A percentile compares a stretch with the other conserved stretches of the same genome.
Conservation (phyloP, 495 filamentous ascomycete species). For the Parachaetomium inaequale region DNA sequence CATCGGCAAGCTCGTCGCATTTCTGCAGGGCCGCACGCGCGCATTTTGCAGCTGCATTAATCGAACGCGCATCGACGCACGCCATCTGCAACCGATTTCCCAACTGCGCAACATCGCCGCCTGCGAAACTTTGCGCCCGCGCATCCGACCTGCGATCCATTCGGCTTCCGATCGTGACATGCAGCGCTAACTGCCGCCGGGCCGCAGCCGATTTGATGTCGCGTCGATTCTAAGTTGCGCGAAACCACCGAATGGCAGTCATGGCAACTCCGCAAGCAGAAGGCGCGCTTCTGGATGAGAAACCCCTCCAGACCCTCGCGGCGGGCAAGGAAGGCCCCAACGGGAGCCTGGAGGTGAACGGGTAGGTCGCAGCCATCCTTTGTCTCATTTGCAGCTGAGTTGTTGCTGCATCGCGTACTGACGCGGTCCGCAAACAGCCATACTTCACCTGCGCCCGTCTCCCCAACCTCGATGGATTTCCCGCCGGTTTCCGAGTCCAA, state of each 20-base stretch:
- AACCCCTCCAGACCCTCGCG: conserved; percentile 45
- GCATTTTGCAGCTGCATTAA: background rate
- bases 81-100: background rate
- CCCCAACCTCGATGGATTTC: background rate
- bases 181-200: conserved; percentile 15
- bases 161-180: conserved; percentile 13
- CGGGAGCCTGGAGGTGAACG: conserved; percentile 28
- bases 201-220: conserved; percentile 32
- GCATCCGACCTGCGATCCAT: background rate
- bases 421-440: conserved; percentile 18
- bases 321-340: conserved; percentile 38
- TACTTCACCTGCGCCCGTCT: too few species aligned
- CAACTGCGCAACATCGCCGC: conserved; percentile 7
- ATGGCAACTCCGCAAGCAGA: conserved; percentile 55
- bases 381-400: background rate
- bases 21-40: background rate
- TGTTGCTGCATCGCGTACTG: background rate
- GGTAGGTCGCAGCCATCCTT: conserved; percentile 26
- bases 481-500: conserved; percentile 11
- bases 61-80: background rate
- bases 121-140: background rate
- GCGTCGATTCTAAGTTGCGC: conserved; percentile 24
- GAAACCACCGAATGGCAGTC: conserved; percentile 44
- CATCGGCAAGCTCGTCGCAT: conserved; percentile 14
- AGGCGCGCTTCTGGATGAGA: conserved; percentile 44